Conservation (phyloP, 495 filamentous ascomycete species). For the Neurospora sp. region DNA sequence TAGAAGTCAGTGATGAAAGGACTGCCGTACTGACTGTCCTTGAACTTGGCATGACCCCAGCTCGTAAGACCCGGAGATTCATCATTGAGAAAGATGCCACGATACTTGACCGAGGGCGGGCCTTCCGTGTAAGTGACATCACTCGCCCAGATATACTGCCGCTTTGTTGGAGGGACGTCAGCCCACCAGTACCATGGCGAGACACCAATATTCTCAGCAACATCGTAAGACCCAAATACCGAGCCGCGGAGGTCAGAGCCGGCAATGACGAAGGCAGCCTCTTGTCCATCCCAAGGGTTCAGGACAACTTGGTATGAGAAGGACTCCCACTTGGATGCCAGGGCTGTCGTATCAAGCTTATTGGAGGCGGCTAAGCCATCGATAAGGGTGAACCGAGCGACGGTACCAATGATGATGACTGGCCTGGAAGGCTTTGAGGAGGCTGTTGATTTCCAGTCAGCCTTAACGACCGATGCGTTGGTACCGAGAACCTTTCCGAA, state of each 20-base stretch:
- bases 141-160: conserved; percentile 41
- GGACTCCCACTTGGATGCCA: conserved; percentile 51
- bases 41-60: conserved; percentile 38
- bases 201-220: conserved; percentile 56
- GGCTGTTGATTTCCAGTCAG: conserved; percentile 15
- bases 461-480: conserved; percentile 23
- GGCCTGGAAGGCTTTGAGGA: conserved; percentile 17
- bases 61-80: conserved; percentile 52
- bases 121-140: conserved; percentile 34
- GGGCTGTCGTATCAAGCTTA: conserved; percentile 34
- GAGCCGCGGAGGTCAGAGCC: conserved; percentile 52
- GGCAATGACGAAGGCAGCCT: conserved; percentile 47
- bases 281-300: conserved; percentile 35
- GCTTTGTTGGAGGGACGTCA: conserved; percentile 43
- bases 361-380: conserved; percentile 36
- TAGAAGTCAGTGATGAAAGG: conserved; percentile 52
- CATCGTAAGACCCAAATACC: conserved; percentile 52
- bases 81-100: conserved; percentile 64
- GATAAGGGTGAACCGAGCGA: conserved; percentile 38
- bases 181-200: conserved; percentile 58
- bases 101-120: conserved; percentile 51
- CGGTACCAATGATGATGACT: conserved; percentile 41
- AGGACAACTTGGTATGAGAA: conserved; percentile 43
- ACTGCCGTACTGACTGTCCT: conserved; percentile 28
- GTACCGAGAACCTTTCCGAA: conserved; percentile 42